Evolutionary conservation across 192 early-diverging fungal genomes (phyloP).

Genomic region (Allomyces javanicus): DNA sequence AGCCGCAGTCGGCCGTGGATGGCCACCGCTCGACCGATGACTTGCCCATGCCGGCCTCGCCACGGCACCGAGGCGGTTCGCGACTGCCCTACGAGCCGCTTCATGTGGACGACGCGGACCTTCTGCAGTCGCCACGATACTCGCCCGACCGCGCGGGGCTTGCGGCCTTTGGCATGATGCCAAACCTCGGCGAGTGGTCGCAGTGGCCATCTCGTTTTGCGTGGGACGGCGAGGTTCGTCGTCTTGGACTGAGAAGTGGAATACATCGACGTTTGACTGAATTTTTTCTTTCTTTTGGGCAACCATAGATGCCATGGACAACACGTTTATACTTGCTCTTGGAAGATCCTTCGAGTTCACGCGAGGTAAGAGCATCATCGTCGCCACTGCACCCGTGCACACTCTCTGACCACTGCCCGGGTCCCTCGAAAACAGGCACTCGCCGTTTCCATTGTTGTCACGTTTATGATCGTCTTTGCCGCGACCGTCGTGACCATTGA

Average conservation of each 20-base stretch:
- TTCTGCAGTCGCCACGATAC: not conserved
- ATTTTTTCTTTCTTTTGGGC: not conserved
- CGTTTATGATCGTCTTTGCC: constrained; percentile 49
- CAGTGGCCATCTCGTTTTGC: constrained; percentile 19
- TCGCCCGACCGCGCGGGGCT: constrained; percentile 2
- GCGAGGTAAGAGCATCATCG: too few species aligned
- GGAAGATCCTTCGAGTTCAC: constrained; percentile 22
- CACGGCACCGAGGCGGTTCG: not conserved
- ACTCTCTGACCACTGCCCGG: constrained; percentile 9
- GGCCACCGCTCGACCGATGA: constrained; percentile 3
- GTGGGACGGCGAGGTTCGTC: constrained; percentile 10
- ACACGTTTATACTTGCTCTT: constrained; percentile 39
- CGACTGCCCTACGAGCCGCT: not conserved
- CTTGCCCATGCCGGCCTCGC: not conserved
- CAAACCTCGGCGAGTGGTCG: constrained; percentile 18
- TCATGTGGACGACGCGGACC: not conserved
- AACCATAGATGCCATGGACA: constrained; percentile 8
- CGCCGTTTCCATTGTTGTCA: constrained; percentile 48
- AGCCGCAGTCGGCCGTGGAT: constrained; percentile 1
- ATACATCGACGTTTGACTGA: constrained; percentile 5
- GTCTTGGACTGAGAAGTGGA: constrained; percentile 12
- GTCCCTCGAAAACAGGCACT: constrained; percentile 52
- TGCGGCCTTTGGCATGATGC: constrained; percentile 4
- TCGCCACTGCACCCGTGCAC: too few species aligned
- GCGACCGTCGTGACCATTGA: constrained; percentile 56